Evolutionary conservation across 2,329 filamentous ascomycete genomes (phyloP).

Genomic region (Botryosphaeria dothidea): DNA sequence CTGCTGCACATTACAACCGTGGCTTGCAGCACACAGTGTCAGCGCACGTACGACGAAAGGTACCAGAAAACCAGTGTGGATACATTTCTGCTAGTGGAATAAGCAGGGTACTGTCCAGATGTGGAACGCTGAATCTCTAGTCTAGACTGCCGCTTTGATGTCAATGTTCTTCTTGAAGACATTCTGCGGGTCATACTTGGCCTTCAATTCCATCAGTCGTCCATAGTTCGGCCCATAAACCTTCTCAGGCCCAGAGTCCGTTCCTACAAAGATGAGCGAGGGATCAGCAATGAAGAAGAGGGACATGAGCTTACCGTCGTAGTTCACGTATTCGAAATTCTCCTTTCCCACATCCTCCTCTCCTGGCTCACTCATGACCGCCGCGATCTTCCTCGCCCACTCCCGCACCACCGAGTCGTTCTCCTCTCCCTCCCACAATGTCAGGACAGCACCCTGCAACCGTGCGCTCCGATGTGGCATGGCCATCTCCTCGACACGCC

Average conservation of each 20-base stretch:
- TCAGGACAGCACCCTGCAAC: conserved; percentile 17
- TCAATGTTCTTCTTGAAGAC: conserved; percentile 27
- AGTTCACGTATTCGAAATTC: conserved; percentile 34
- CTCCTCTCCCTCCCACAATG: background rate
- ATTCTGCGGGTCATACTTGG: conserved; percentile 37
- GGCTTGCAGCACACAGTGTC: too few species aligned
- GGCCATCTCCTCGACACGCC: background rate
- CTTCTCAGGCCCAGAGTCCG: conserved; percentile 28
- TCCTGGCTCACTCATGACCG: conserved; percentile 19
- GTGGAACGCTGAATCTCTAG: too few species aligned
- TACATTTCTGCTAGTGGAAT: too few species aligned
- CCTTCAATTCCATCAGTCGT: conserved; percentile 34
- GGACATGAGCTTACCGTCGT: conserved; percentile 26
- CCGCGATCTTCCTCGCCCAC: background rate
- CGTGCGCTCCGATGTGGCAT: conserved; percentile 16
- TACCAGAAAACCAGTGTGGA: too few species aligned
- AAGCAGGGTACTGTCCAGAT: too few species aligned
- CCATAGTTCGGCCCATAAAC: conserved; percentile 36
- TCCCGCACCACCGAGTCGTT: conserved; percentile 7
- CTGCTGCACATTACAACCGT: too few species aligned
- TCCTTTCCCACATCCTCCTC: conserved; percentile 27
- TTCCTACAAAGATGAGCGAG: conserved; percentile 22
- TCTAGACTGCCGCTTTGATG: background rate
- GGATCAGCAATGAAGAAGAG: background rate
- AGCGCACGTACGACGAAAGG: too few species aligned